Percentiles rank a stretch among this genome's conserved stretches.
These are phyloP conservation scores for Meira miltonrushii DNA, from an alignment of 1,284 basidiomycete species.

Conservation along the genomic window DNA sequence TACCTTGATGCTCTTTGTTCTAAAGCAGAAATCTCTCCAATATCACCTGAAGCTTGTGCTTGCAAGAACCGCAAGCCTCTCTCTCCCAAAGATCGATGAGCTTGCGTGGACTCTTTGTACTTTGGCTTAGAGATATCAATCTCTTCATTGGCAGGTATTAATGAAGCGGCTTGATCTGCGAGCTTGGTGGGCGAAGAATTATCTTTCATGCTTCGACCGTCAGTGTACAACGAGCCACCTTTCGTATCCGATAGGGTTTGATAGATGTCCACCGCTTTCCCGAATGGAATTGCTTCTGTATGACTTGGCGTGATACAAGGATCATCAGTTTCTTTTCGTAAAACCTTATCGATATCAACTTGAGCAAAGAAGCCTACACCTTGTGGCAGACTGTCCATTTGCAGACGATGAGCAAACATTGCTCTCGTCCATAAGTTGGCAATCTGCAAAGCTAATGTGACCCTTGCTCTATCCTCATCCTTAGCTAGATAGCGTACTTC, in stretches of 20 bases:
- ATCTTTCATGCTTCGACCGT: slow-evolving; percentile 20
- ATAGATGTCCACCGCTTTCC: slow-evolving; percentile 75
- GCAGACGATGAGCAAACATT: slow-evolving; percentile 84
- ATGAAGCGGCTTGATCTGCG: background rate
- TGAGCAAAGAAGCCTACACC: slow-evolving; percentile 86
- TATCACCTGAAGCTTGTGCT: slow-evolving; percentile 45
- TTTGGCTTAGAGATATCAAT: slow-evolving; percentile 5
- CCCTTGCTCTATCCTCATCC: slow-evolving; percentile 80
- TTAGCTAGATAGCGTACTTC: slow-evolving; percentile 88
- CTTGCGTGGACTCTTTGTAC: slow-evolving; percentile 33
- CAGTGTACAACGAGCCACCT: slow-evolving; percentile 31
- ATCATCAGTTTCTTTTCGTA: slow-evolving; percentile 96
- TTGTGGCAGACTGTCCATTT: slow-evolving; percentile 92
- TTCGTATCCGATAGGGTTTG: slow-evolving; percentile 59
- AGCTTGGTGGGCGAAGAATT: background rate
- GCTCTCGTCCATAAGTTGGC: slow-evolving; percentile 93
- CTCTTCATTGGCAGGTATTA: background rate
- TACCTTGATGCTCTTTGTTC: slow-evolving; percentile 26
- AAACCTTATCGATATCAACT: slow-evolving; percentile 84
- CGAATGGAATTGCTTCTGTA: slow-evolving; percentile 71
- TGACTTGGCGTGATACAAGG: slow-evolving; percentile 91
- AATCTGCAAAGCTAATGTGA: slow-evolving; percentile 87
- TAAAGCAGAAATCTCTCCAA: slow-evolving; percentile 45
- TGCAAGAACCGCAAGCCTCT: slow-evolving; percentile 44
- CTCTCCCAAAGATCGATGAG: slow-evolving; percentile 43